Evolutionary conservation across 2,329 filamentous ascomycete species (phyloP).

Genomic region (Aspergillus persii): DNA sequence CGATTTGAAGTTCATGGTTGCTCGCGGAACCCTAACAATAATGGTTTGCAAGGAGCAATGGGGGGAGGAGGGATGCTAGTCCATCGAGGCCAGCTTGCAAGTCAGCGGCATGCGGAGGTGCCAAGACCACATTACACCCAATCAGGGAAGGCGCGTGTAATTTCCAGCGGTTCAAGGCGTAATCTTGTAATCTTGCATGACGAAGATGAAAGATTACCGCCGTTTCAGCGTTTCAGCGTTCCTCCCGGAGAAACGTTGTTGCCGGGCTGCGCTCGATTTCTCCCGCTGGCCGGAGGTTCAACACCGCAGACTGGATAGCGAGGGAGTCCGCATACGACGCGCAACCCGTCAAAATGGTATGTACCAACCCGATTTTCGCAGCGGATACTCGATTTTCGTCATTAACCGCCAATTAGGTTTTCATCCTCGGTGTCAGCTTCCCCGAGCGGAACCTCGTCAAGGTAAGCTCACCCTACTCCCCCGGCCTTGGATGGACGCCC

Average conservation of each 20-base stretch:
- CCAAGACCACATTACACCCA: conserved; percentile 5
- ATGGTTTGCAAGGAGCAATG: conserved; percentile 18
- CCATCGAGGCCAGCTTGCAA: conserved; percentile 37
- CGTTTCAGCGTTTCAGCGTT: conserved; percentile 5
- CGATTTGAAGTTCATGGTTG: conserved; percentile 36
- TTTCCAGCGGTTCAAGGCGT: conserved; percentile 5
- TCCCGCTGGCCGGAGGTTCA: conserved; percentile 23
- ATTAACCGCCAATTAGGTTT: conserved; percentile 57
- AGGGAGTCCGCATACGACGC: not conserved
- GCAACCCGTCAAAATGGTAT: conserved; percentile 32
- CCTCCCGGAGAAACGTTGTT: conserved; percentile 34
- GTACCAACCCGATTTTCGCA: not conserved
- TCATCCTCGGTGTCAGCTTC: conserved; percentile 86
- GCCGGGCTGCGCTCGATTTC: conserved; percentile 27
- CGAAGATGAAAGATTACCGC: not conserved
- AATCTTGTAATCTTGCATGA: not conserved
- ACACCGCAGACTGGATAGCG: not conserved
- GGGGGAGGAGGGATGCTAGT: conserved; percentile 10
- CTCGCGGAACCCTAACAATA: conserved; percentile 17
- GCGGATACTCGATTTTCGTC: not conserved
- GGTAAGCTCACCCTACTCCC: conserved; percentile 50
- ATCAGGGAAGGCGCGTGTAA: conserved; percentile 9
- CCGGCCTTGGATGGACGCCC: not conserved
- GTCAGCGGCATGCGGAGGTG: conserved; percentile 22
- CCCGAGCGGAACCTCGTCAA: conserved; percentile 77